These are phyloP conservation scores for Pezicula neosporulosa DNA, from an alignment of 2,329 filamentous ascomycete species.

Conservation along the genomic window DNA sequence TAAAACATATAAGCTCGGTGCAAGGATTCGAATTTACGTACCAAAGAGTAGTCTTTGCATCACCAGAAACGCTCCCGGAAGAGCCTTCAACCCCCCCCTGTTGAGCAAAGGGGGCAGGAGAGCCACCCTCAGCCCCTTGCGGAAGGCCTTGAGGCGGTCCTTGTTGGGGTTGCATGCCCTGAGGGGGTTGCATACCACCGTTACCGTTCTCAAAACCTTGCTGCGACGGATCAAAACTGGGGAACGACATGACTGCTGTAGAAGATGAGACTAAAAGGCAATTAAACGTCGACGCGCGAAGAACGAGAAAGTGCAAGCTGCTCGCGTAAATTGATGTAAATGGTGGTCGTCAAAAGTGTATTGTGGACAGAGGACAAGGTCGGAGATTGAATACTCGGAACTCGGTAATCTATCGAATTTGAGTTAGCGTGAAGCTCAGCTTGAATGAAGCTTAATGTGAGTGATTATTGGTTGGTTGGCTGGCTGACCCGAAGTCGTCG, in stretches of 20 bases:
- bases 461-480: no score
- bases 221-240: conserved; percentile 62
- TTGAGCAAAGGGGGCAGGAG: conserved; percentile 45
- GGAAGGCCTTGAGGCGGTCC: conserved; percentile 43
- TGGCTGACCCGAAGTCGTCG: no score
- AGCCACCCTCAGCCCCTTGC: conserved; percentile 59
- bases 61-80: conserved; percentile 37
- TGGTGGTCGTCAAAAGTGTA: no score
- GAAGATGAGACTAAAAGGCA: no score
- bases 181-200: conserved; percentile 34
- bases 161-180: conserved; percentile 36
- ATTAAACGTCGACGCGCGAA: no score
- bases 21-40: conserved; percentile 26
- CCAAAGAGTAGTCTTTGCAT: conserved; percentile 55
- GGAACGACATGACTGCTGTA: conserved; percentile 54
- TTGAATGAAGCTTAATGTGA: no score
- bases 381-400: no score
- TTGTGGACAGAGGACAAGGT: no score
- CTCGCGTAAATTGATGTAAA: no score
- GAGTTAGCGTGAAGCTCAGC: no score
- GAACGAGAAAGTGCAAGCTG: no score
- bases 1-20: background rate
- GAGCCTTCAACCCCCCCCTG: conserved; percentile 29
- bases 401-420: no score
- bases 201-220: conserved; percentile 49